Conservation (phyloP, 1,284 basidiomycete species). For the Ustilago xerochloae region DNA sequence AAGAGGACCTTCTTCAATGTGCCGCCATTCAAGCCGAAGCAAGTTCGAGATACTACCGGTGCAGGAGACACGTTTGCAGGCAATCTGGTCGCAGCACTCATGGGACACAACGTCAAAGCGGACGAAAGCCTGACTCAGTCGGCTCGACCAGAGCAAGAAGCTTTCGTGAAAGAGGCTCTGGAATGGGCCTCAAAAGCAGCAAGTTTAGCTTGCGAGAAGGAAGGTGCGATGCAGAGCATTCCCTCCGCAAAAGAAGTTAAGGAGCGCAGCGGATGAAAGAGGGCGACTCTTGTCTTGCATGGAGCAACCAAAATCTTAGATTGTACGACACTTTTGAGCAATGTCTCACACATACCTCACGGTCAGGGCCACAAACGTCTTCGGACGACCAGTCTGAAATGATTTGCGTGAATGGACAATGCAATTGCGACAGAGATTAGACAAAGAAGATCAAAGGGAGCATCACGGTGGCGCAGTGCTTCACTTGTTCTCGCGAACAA, state of each 20-base stretch:
- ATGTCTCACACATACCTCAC: too few species aligned
- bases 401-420: not conserved
- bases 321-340: too few species aligned
- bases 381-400: not conserved
- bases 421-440: constrained; percentile 15
- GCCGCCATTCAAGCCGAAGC: constrained; percentile 44
- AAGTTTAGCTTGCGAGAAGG: constrained; percentile 61
- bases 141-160: constrained; percentile 10
- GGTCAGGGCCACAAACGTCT: too few species aligned
- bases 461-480: not conserved
- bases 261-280: constrained; percentile 5
- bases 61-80: constrained; percentile 67
- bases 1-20: constrained; percentile 43
- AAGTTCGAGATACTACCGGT: constrained; percentile 65
- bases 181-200: constrained; percentile 54
- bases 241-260: constrained; percentile 54
- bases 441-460: not conserved
- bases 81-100: constrained; percentile 59
- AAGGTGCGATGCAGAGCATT: constrained; percentile 66
- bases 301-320: not conserved
- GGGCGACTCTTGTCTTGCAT: not conserved
- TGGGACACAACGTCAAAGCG: constrained; percentile 37
- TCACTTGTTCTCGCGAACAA: constrained; percentile 57
- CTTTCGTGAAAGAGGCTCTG: constrained; percentile 38
- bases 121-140: constrained; percentile 11